Percentiles rank a stretch among this genome's conserved stretches.
Evolutionary conservation across 2,329 filamentous ascomycete species (phyloP).

Genomic region (Colletotrichum sp.): DNA sequence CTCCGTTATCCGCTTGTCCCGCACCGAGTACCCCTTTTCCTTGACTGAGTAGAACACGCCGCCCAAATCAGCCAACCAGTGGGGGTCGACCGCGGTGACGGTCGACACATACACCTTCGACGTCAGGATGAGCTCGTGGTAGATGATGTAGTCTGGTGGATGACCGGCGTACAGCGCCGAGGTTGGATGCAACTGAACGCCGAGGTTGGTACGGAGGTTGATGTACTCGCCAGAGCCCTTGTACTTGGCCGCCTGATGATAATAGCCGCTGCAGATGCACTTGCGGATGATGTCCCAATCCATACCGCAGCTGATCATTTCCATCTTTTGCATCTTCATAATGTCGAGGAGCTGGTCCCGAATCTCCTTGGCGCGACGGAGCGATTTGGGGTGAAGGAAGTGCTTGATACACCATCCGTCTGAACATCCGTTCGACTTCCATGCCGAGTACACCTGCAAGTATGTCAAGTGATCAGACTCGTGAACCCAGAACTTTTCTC

Average conservation of each 20-base stretch:
- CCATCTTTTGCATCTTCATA: constrained; percentile 92
- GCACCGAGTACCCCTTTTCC: constrained; percentile 92
- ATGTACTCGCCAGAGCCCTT: constrained; percentile 98
- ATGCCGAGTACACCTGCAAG: constrained; percentile 93
- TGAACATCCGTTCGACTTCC: constrained; percentile 87
- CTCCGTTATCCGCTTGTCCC: constrained; percentile 87
- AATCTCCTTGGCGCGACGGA: constrained; percentile 91
- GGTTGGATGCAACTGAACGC: constrained; percentile 92
- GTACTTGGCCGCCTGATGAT: constrained; percentile 95
- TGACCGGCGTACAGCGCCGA: constrained; percentile 94
- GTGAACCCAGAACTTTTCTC: constrained; percentile 98
- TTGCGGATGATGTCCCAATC: constrained; percentile 97
- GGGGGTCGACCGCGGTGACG: constrained; percentile 93
- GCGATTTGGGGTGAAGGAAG: constrained; percentile 93
- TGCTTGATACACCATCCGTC: constrained; percentile 94
- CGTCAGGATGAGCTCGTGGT: constrained; percentile 96
- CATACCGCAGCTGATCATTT: constrained; percentile 85
- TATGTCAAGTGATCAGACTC: constrained; percentile 97
- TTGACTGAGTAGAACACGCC: constrained; percentile 98
- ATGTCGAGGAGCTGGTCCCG: constrained; percentile 93
- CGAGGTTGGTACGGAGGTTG: constrained; percentile 93
- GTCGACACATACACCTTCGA: constrained; percentile 98
- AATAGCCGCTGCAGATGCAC: constrained; percentile 97
- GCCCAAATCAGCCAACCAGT: constrained; percentile 95
- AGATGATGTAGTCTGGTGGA: constrained; percentile 95